Base-by-base conservation (phyloP, 2,329 filamentous ascomycete genomes). In the Ophiocordyceps sinensis region DNA sequence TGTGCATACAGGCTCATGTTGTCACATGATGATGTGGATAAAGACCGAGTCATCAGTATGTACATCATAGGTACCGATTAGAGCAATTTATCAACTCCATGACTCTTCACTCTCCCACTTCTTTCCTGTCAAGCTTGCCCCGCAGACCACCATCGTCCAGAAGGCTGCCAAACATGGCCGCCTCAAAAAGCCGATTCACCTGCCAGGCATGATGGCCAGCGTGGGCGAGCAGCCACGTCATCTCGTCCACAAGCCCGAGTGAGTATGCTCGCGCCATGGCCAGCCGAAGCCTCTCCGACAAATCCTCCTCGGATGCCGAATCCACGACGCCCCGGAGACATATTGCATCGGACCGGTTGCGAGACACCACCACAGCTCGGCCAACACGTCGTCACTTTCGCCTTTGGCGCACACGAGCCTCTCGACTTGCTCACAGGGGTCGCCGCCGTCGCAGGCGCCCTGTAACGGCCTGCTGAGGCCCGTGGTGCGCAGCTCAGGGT, bases 111-210 rank as follows among this genome's bases (percentile, higher is more conserved):
- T n/a, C n/a, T n/a, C n/a, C n/a, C n/a, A n/a, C n/a, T n/a, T 23
- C 23, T 23, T 23, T 17, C 14, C 55, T 44, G 37, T 57, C 55
- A 3, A 57, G 46, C 41, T 58, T 57, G 31, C 55, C 54, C 6
- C 47, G 47, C 37, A 58, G 30, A 17, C 46, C 44, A 5, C 55
- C 55, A 0, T 51, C 50, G 23, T 57, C 55, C 3, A 57, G 48
- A 23, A 58, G 50, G 11, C 55, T 57, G 14, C 55, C 55, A 48
- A 57, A 58, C 55, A 58, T 58, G 36, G 55, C 55, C 4, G 55
- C 55, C 39, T 57, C 54, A 12, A 58, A 57, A 9, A 58, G 21
- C 13, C 50, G 48, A 28, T 57, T 57, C 3, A 58, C 46, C 37
- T 57, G 54, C 55, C 55, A 57, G 26, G 54, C 55, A 28, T 51